Percentiles rank a stretch among this genome's conserved stretches.
Evolutionary conservation across 2,329 filamentous ascomycete genomes (phyloP).

Genomic region (Colletotrichum eleusines): DNA sequence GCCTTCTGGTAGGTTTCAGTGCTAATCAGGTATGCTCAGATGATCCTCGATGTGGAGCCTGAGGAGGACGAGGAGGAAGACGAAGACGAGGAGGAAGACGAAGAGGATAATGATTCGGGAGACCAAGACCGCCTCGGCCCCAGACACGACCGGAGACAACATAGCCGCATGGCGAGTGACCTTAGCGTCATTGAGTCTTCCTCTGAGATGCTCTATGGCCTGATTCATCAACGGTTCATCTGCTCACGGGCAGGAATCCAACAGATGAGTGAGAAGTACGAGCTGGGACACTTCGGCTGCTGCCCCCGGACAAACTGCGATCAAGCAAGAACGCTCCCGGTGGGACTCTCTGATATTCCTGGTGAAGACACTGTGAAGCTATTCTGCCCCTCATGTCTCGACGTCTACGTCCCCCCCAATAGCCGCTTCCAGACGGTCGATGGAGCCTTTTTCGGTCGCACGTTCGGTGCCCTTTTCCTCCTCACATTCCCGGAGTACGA

Average conservation of each 20-base stretch:
- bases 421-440: slow-evolving; percentile 97
- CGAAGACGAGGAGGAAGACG: slow-evolving; percentile 81
- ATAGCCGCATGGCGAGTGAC: slow-evolving; percentile 89
- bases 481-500: slow-evolving; percentile 98
- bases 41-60: slow-evolving; percentile 98
- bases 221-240: slow-evolving; percentile 99
- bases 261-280: slow-evolving; percentile 99
- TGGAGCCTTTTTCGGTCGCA: slow-evolving; percentile 97
- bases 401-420: slow-evolving; percentile 97
- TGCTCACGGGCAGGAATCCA: slow-evolving; percentile 96
- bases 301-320: slow-evolving; percentile 97
- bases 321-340: slow-evolving; percentile 88
- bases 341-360: slow-evolving; percentile 93
- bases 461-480: slow-evolving; percentile 96
- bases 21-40: slow-evolving; percentile 60
- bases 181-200: slow-evolving; percentile 96
- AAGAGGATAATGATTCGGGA: slow-evolving; percentile 77
- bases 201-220: slow-evolving; percentile 96
- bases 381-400: slow-evolving; percentile 95
- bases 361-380: slow-evolving; percentile 98
- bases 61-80: slow-evolving; percentile 93
- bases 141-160: slow-evolving; percentile 77
- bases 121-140: slow-evolving; percentile 67
- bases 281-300: slow-evolving; percentile 93
- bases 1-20: not conserved